Base-by-base conservation (phyloP, 202 grass and related monocot genomes). In the Schoenoplectus tabernaemontani region DNA sequence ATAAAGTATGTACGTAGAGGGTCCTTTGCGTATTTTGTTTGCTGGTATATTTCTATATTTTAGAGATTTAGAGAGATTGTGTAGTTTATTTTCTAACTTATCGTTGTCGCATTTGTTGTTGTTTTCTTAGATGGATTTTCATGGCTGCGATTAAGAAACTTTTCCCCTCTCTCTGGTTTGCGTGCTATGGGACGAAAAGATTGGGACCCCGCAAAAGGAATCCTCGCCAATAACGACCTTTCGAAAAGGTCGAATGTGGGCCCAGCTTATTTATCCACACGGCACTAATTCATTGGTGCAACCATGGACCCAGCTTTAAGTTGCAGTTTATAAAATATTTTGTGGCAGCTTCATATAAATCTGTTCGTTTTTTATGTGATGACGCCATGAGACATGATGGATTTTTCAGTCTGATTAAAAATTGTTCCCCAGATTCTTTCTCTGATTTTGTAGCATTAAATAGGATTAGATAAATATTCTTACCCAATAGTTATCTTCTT, bases 211-310 rank as follows among this genome's bases (percentile, higher is more conserved):
- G 23, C 53, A 53, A 53, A 75, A 7, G 28, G 47, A 54, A 54
- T 75, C 70, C 28, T 33, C 15, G 7, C 7, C 16, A 20, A 53
- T 36, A 54, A 75, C 70, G 47, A 75, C 15, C 28, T 1, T 16
- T 75, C 47, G 2, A 54, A 56, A 54, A 75, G 70, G 44, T 16
- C 9, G 47, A 75, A 75, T 51, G 44, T 73, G 69, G 69, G 69
- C 0, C 24, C 46, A 28, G 3, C 0, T 54, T 56, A 9, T 36
- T 34, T 1, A 54, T 75, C 47, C 47, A 75, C 68, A 54, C n/a
- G 47, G 28, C 70, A 75, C 70, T 10, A 53, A 75, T 75, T 34
- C 16, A 73, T 73, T 73, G 68, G 23, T 30, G 7, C 20, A n/a
- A 72, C 4, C 50, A 13, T 32, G 44, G 42, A 48, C 23, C 67